Evolutionary conservation across 2,329 filamentous ascomycete genomes (phyloP).

Genomic region (Neurospora sp.): DNA sequence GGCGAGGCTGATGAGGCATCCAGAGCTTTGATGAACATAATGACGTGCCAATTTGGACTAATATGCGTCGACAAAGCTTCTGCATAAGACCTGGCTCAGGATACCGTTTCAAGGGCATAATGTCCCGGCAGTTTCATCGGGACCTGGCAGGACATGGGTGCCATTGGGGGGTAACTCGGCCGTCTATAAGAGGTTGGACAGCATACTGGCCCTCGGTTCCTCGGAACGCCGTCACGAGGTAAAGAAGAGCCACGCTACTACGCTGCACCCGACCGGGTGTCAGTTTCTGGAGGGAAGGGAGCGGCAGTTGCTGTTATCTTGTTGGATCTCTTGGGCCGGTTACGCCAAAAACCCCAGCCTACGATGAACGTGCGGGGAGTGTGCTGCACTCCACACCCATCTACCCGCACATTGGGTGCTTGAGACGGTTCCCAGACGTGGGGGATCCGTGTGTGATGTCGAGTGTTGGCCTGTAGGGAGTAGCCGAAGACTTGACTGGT

Average conservation of each 20-base stretch:
- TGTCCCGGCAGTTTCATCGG: slow-evolving; percentile 6
- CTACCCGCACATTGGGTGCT: not conserved
- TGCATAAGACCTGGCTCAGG: not conserved
- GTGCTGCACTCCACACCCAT: not conserved
- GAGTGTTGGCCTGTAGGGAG: not conserved
- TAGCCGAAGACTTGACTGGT: not conserved
- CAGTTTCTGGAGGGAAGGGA: not conserved
- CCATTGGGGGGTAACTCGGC: not conserved
- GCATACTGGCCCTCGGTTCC: not conserved
- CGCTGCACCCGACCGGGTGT: not conserved
- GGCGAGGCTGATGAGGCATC: slow-evolving; percentile 7
- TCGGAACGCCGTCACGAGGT: not conserved
- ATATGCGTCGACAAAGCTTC: not conserved
- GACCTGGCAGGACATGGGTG: slow-evolving; percentile 12
- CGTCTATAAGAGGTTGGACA: not conserved
- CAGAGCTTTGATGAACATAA: not conserved
- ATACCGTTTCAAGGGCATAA: not conserved
- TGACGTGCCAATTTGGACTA: not conserved
- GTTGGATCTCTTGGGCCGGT: not conserved
- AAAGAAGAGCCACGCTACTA: not conserved
- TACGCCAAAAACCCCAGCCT: not conserved
- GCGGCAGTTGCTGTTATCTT: not conserved
- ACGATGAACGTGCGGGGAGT: not conserved
- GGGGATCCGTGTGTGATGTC: not conserved
- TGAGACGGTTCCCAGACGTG: not conserved